phyloP scores from a whole-genome alignment of 2,329 filamentous ascomycete genomes.

The Sphaerostilbella broomeana region DNA sequence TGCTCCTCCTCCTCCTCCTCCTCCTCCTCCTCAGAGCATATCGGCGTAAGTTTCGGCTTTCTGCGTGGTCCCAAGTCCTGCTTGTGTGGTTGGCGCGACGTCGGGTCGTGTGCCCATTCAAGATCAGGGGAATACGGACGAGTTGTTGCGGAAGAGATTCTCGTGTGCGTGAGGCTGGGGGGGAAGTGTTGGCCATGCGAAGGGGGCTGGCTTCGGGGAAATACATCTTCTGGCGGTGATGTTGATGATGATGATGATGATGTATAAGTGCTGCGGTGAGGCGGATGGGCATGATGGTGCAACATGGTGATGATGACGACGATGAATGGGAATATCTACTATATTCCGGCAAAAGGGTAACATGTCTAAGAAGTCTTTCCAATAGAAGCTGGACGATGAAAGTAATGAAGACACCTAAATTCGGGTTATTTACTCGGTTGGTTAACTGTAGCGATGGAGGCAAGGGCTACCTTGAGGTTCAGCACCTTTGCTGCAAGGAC shows the following conservation, averaged over 20 bases:
- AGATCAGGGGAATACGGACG: not conserved
- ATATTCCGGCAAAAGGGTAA: too few species aligned
- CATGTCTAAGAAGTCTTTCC: too few species aligned
- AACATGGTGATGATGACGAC: slow-evolving; percentile 15
- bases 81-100: not conserved
- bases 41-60: not conserved
- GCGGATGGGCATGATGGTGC: slow-evolving; percentile 14
- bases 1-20: not conserved
- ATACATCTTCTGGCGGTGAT: not conserved
- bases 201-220: slow-evolving; percentile 5
- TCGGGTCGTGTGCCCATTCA: not conserved
- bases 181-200: not conserved
- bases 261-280: slow-evolving; percentile 13
- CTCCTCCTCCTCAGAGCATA: slow-evolving; percentile 1
- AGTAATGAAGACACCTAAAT: too few species aligned
- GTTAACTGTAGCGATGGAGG: too few species aligned
- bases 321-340: not conserved
- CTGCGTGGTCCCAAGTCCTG: slow-evolving; percentile 10
- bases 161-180: not conserved
- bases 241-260: too few species aligned
- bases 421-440: too few species aligned
- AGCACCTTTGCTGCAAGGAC: too few species aligned
- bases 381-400: too few species aligned
- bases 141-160: not conserved
- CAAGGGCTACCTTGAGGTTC: too few species aligned